phyloP scores from a whole-genome alignment of 75 land plant species.

The Sequoia sempervirens region DNA sequence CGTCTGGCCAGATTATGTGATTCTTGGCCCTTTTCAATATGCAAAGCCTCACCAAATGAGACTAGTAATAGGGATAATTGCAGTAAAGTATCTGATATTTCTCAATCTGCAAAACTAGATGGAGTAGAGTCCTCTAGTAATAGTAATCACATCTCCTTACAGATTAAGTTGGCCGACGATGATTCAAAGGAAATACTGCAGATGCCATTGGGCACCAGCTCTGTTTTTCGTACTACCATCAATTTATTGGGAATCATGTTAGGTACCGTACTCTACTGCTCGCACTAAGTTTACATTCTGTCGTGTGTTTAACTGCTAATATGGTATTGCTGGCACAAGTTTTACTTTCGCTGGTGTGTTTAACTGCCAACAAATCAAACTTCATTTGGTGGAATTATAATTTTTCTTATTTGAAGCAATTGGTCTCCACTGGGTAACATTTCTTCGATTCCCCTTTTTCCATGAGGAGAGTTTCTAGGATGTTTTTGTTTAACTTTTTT shows the following conservation, averaged over 20 bases:
- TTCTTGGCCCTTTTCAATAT: conserved; percentile 3
- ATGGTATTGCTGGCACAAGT: too few species aligned
- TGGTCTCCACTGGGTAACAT: too few species aligned
- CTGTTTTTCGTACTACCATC: conserved; percentile 38
- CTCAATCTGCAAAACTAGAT: neutral
- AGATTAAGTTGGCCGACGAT: neutral
- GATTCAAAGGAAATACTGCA: conserved; percentile 5
- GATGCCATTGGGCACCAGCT: conserved; percentile 23
- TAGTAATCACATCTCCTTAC: neutral
- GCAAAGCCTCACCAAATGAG: neutral
- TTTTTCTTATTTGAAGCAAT: too few species aligned
- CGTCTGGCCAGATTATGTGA: neutral
- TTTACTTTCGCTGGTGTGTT: too few species aligned
- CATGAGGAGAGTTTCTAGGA: too few species aligned
- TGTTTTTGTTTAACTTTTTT: too few species aligned
- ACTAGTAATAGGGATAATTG: neutral
- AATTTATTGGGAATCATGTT: conserved; percentile 65
- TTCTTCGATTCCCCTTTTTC: too few species aligned
- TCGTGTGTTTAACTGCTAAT: too few species aligned
- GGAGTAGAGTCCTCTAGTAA: neutral
- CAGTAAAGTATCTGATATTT: conserved; percentile 1
- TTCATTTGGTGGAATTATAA: too few species aligned
- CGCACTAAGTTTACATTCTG: too few species aligned
- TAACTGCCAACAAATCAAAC: too few species aligned
- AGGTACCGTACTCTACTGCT: conserved; percentile 19